Conservation (phyloP, 2,329 filamentous ascomycete species). For the Aurifilum marmelostoma region DNA sequence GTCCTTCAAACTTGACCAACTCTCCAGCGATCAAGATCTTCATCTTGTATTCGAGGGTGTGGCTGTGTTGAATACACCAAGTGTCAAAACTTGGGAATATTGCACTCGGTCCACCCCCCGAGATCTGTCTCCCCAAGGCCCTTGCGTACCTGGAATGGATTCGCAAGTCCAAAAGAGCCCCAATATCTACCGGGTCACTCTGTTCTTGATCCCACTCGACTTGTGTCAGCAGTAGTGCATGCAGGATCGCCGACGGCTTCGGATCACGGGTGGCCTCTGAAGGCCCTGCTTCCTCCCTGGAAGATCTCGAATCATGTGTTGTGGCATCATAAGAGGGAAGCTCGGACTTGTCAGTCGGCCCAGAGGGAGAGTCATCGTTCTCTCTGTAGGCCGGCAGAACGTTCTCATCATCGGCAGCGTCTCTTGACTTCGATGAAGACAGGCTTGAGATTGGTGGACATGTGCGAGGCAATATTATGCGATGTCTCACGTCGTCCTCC, state of each 20-base stretch:
- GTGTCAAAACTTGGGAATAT: conserved; percentile 33
- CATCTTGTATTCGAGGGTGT: conserved; percentile 33
- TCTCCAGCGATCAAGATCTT: conserved; percentile 14
- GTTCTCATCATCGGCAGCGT: neutral
- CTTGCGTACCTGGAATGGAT: neutral
- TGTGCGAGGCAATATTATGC: neutral
- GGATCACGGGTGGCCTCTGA: neutral
- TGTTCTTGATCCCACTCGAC: conserved; percentile 18
- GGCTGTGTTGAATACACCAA: conserved; percentile 35
- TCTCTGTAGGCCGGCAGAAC: neutral
- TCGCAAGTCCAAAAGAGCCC: neutral
- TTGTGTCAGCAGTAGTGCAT: neutral
- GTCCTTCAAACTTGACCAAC: conserved; percentile 7
- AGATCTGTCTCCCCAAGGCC: neutral
- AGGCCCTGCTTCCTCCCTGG: neutral
- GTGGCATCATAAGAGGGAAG: neutral
- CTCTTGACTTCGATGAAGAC: neutral
- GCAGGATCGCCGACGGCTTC: neutral
- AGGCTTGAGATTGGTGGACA: neutral
- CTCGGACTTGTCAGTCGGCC: neutral
- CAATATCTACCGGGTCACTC: conserved; percentile 16
- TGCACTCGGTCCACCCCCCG: neutral
- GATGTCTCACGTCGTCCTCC: neutral
- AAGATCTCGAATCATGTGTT: neutral
- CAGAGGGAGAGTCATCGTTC: neutral